A percentile compares a stretch with the other conserved stretches of the same genome.
These are phyloP conservation scores for Platismatia glauca DNA, from an alignment of 495 filamentous ascomycete genomes.

Conservation along the genomic window DNA sequence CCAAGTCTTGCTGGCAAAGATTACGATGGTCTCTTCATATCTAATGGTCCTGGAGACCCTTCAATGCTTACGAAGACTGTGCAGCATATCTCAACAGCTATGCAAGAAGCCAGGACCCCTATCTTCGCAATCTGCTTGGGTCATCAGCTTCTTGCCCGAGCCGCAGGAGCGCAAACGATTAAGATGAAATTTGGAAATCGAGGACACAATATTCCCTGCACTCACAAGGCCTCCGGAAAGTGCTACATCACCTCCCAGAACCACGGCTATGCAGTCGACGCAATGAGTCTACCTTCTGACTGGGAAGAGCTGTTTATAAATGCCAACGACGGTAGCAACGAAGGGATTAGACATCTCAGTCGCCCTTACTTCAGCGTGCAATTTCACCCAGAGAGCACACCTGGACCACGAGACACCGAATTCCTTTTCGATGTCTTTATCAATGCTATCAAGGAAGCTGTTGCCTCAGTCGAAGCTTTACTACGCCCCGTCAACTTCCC, in stretches of 20 bases:
- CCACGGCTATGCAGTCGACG: slow-evolving; percentile 78
- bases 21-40: slow-evolving; percentile 95
- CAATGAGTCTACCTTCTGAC: slow-evolving; percentile 57
- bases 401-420: slow-evolving; percentile 92
- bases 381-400: slow-evolving; percentile 95
- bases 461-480: slow-evolving; percentile 53
- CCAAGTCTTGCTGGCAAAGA: slow-evolving; percentile 59
- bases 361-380: slow-evolving; percentile 96
- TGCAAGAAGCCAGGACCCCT: slow-evolving; percentile 68
- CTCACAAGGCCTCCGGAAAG: slow-evolving; percentile 82
- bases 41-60: slow-evolving; percentile 94
- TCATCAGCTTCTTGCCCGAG: slow-evolving; percentile 86
- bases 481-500: slow-evolving; percentile 69
- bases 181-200: slow-evolving; percentile 99
- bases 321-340: slow-evolving; percentile 95
- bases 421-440: slow-evolving; percentile 97
- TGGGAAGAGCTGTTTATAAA: slow-evolving; percentile 96
- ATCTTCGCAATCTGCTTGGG: slow-evolving; percentile 97
- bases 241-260: slow-evolving; percentile 99
- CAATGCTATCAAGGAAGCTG: slow-evolving; percentile 61
- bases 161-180: slow-evolving; percentile 73
- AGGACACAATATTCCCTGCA: slow-evolving; percentile 97
- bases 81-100: slow-evolving; percentile 59
- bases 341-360: slow-evolving; percentile 80
- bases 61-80: slow-evolving; percentile 70